A percentile compares a stretch with the other conserved stretches of the same genome.
Conservation (phyloP, 108 stramenopile genomes). For the Nitzschia sp. region DNA sequence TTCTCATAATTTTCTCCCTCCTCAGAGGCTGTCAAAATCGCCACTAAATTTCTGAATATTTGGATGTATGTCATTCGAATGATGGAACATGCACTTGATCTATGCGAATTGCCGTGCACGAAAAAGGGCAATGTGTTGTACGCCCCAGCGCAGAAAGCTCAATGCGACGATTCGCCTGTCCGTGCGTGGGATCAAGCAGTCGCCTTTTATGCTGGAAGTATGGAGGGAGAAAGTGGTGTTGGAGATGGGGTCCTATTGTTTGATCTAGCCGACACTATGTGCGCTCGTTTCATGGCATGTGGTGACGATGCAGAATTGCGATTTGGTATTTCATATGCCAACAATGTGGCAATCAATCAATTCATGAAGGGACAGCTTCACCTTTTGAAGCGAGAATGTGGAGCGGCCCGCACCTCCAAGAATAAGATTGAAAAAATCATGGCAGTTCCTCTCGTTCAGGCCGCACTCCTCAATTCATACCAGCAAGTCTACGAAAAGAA, state of each 20-base stretch:
- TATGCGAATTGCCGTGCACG: slow-evolving; percentile 37
- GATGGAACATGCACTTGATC: slow-evolving; percentile 58
- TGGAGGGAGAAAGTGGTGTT: slow-evolving; percentile 43
- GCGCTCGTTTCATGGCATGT: slow-evolving; percentile 44
- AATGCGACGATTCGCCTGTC: slow-evolving; percentile 29
- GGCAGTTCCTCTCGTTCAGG: slow-evolving; percentile 65
- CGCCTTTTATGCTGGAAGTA: slow-evolving; percentile 55
- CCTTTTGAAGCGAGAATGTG: slow-evolving; percentile 38
- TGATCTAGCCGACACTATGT: slow-evolving; percentile 57
- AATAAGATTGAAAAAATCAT: slow-evolving; percentile 43
- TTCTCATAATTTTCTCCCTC: not conserved
- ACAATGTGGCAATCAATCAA: slow-evolving; percentile 37
- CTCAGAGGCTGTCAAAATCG: slow-evolving; percentile 45
- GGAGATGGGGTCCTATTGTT: slow-evolving; percentile 47
- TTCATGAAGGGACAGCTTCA: slow-evolving; percentile 46
- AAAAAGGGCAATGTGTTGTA: not conserved
- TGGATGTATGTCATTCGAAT: slow-evolving; percentile 67
- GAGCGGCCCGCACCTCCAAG: slow-evolving; percentile 30
- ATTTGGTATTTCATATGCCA: slow-evolving; percentile 44
- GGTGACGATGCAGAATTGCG: slow-evolving; percentile 26
- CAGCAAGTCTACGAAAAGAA: slow-evolving; percentile 21
- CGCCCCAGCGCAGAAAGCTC: not conserved
- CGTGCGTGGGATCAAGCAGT: slow-evolving; percentile 76
- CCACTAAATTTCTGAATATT: slow-evolving; percentile 46
- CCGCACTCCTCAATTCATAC: slow-evolving; percentile 47